phyloP scores from a whole-genome alignment of 345 rosid genomes.

The Camelina hispida region DNA sequence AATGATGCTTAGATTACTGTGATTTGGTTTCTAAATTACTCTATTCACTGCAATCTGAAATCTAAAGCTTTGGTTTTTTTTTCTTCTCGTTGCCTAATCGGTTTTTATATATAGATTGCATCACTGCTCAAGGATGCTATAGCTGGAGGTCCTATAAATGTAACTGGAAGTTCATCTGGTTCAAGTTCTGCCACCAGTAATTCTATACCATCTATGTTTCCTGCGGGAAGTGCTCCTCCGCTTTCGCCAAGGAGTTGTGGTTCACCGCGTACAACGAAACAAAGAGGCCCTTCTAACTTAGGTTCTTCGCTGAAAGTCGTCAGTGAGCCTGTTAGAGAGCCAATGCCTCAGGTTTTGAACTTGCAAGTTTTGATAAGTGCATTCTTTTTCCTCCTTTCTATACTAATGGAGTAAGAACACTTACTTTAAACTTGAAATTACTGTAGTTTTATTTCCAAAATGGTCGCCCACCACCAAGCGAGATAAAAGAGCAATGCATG shows the following conservation, averaged over 20 bases:
- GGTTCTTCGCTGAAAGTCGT: conserved; percentile 86
- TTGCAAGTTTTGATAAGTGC: not conserved
- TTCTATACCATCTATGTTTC: conserved; percentile 92
- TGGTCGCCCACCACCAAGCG: conserved; percentile 83
- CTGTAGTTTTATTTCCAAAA: conserved; percentile 92
- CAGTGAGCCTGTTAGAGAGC: conserved; percentile 77
- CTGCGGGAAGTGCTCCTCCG: conserved; percentile 94
- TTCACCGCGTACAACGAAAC: conserved; percentile 84
- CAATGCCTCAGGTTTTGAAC: conserved; percentile 83
- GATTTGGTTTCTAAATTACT: not conserved
- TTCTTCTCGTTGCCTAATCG: not conserved
- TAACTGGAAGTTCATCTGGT: conserved; percentile 62
- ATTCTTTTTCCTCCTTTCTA: conserved; percentile 2
- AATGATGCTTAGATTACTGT: not conserved
- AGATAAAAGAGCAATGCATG: conserved; percentile 73
- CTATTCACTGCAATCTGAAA: conserved; percentile 3
- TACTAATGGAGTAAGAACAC: not conserved
- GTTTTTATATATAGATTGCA: conserved; percentile 53
- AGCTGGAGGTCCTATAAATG: conserved; percentile 77
- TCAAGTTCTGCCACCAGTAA: conserved; percentile 58
- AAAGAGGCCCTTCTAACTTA: conserved; percentile 72
- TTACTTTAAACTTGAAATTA: conserved; percentile 35
- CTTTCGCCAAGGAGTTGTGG: conserved; percentile 95
- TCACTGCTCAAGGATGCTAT: conserved; percentile 82
- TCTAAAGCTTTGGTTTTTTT: conserved; percentile 32